Evolutionary conservation across 371 early-diverging fungal genomes (phyloP).

Genomic region (Coemansia sp.): DNA sequence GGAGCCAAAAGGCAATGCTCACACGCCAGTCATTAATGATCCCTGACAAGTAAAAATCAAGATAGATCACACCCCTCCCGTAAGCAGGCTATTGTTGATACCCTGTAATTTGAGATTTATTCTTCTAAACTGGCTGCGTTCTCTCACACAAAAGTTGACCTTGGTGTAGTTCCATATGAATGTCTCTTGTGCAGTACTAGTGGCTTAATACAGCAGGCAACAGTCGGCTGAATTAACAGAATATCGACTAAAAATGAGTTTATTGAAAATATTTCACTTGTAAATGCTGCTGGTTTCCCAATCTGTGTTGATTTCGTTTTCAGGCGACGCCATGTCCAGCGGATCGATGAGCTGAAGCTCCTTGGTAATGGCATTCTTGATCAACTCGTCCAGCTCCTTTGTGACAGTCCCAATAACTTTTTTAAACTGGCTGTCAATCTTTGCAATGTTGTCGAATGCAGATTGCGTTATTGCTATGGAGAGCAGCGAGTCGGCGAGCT

Average conservation of each 20-base stretch:
- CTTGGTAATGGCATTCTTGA: conserved; percentile 38
- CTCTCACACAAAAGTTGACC: too few species aligned
- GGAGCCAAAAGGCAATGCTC: background rate
- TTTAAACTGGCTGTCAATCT: conserved; percentile 48
- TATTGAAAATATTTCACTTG: conserved; percentile 17
- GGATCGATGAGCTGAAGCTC: conserved; percentile 46
- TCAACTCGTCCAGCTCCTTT: conserved; percentile 48
- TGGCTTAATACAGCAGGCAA: too few species aligned
- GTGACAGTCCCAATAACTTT: conserved; percentile 40
- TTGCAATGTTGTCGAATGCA: conserved; percentile 46
- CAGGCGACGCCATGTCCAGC: conserved; percentile 43
- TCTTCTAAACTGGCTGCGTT: too few species aligned
- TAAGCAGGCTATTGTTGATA: too few species aligned
- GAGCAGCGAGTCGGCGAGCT: conserved; percentile 45
- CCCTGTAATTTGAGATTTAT: too few species aligned
- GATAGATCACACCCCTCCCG: too few species aligned
- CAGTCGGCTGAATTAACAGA: too few species aligned
- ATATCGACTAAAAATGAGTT: too few species aligned
- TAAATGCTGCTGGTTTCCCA: conserved; percentile 46
- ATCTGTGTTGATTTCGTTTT: conserved; percentile 45
- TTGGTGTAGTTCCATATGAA: too few species aligned
- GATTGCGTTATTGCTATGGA: conserved; percentile 37
- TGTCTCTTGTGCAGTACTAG: too few species aligned
- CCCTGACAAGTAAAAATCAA: too few species aligned
- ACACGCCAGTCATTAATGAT: background rate